Evolutionary conservation across 768 basidiomycete species (phyloP), one percentile per base, ranked within the genome.

Genomic region (Boletus sp.): DNA sequence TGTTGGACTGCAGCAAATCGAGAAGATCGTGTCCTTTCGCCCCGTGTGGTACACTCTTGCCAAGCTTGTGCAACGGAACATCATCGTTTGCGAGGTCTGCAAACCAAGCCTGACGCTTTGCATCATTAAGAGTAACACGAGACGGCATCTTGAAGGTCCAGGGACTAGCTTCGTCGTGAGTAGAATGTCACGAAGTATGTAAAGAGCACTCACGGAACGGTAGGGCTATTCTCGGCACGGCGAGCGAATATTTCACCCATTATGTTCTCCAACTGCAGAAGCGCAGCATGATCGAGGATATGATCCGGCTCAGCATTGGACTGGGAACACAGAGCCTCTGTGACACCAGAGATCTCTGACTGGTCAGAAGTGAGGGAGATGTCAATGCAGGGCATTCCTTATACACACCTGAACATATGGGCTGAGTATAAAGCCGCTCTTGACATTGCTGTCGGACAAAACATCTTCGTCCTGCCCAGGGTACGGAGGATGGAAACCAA

Each of bases 31-130:
- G 85, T 2, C 91, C 92, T 70, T 91, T 94, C 5, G 87, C 87
- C 0, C 90, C 90, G 66, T 94, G 90, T 3, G 92, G 92, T 5
- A 94, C 89, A 67, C 84, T 90, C 73, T 91, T 92, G 7, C 89
- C 89, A 10, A 94, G 76, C 67, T 90, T 92, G 66, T 87, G 77
- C 15, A 94, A 77, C 5, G 92, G 92, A 14, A 94, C 87, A 33
- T 85, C 78, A 1, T 90, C 84, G 60, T 93, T 83, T 12, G 92
- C 90, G 11, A 94, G 80, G 65, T 92, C 90, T 8, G 83, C 80
- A 65, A 92, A 90, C 92, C 92, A 94, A 7, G 86, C 78, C 55
- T 86, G 81, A n/a, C 88, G 80, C 68, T 89, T 90, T 7, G 84
- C 74, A 62, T 92, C 90, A 50, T 88, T 92, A 12, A 89, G 74